A percentile compares a stretch with the other conserved stretches of the same genome.
Conservation (phyloP, 2,329 filamentous ascomycete genomes). For the Aspergillaceae sp. region DNA sequence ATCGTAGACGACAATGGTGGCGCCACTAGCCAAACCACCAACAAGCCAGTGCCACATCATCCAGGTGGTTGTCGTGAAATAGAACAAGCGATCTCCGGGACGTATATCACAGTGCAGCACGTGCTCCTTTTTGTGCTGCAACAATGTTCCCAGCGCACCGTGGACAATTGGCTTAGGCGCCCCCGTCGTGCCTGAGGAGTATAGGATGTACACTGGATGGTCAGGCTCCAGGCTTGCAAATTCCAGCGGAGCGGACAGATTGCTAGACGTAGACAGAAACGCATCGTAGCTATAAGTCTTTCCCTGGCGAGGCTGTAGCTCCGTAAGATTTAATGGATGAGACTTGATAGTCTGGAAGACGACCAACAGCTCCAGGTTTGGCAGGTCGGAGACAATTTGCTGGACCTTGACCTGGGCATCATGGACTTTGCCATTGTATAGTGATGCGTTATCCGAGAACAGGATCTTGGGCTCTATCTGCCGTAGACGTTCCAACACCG, state of each 20-base stretch:
- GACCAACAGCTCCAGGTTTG: slow-evolving; percentile 60
- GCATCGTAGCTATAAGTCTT: slow-evolving; percentile 34
- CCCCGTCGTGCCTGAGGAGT: slow-evolving; percentile 83
- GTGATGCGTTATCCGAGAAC: slow-evolving; percentile 77
- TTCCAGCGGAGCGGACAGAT: slow-evolving; percentile 35
- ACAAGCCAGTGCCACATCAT: slow-evolving; percentile 99
- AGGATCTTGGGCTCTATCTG: slow-evolving; percentile 78
- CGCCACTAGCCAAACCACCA: slow-evolving; percentile 71
- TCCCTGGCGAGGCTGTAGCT: slow-evolving; percentile 28
- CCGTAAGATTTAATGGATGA: slow-evolving; percentile 27
- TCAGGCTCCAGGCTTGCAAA: slow-evolving; percentile 77
- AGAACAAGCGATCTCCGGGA: slow-evolving; percentile 67
- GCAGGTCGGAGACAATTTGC: slow-evolving; percentile 63
- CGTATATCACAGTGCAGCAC: slow-evolving; percentile 75
- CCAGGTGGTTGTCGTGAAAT: slow-evolving; percentile 93
- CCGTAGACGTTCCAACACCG: slow-evolving; percentile 74
- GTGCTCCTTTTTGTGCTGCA: slow-evolving; percentile 97
- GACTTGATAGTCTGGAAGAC: slow-evolving; percentile 59
- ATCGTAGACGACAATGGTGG: slow-evolving; percentile 80
- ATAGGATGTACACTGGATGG: slow-evolving; percentile 88
- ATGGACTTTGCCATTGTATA: slow-evolving; percentile 89
- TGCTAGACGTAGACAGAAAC: slow-evolving; percentile 38
- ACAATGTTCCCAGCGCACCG: slow-evolving; percentile 75
- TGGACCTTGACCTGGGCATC: slow-evolving; percentile 67
- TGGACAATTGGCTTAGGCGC: slow-evolving; percentile 91